Evolutionary conservation across 495 filamentous ascomycete species (phyloP).

Genomic region (Aspergillus heteromorphus): DNA sequence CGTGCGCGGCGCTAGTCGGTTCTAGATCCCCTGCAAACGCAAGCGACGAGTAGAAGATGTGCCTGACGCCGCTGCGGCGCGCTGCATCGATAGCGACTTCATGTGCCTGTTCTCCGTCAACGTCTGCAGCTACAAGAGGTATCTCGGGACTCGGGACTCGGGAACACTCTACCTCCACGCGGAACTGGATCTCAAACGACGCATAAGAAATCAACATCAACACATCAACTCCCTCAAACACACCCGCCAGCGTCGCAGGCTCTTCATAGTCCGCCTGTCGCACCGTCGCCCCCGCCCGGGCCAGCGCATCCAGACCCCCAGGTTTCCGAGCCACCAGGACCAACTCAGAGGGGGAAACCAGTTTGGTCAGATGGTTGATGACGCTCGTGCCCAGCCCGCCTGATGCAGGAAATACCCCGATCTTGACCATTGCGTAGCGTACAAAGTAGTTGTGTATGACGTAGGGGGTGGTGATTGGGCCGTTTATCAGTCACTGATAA

Average conservation of each 20-base stretch:
- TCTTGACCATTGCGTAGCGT: slow-evolving; percentile 20
- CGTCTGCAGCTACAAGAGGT: not conserved
- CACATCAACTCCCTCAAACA: slow-evolving; percentile 32
- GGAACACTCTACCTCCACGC: slow-evolving; percentile 19
- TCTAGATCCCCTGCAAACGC: slow-evolving; percentile 45
- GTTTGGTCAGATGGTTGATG: slow-evolving; percentile 36
- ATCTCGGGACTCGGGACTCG: too few species aligned
- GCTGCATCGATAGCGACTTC: slow-evolving; percentile 54
- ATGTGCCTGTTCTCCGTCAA: slow-evolving; percentile 32
- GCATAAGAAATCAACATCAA: slow-evolving; percentile 41
- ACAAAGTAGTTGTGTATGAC: not conserved
- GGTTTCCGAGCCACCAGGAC: slow-evolving; percentile 44
- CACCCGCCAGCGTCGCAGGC: slow-evolving; percentile 21
- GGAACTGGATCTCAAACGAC: slow-evolving; percentile 34
- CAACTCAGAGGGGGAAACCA: slow-evolving; percentile 33
- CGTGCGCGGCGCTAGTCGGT: slow-evolving; percentile 44
- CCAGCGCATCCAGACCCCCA: slow-evolving; percentile 25
- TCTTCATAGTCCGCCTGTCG: slow-evolving; percentile 36
- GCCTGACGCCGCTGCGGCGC: slow-evolving; percentile 47
- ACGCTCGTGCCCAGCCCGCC: slow-evolving; percentile 45
- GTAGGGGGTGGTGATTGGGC: not conserved
- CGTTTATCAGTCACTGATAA: not conserved
- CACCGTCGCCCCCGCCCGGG: slow-evolving; percentile 25
- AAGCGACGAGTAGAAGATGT: slow-evolving; percentile 66
- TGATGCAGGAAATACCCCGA: slow-evolving; percentile 48